Evolutionary conservation across 2,329 filamentous ascomycete species (phyloP), one percentile per base, ranked within the genome.

Genomic region (Claviceps sp.): DNA sequence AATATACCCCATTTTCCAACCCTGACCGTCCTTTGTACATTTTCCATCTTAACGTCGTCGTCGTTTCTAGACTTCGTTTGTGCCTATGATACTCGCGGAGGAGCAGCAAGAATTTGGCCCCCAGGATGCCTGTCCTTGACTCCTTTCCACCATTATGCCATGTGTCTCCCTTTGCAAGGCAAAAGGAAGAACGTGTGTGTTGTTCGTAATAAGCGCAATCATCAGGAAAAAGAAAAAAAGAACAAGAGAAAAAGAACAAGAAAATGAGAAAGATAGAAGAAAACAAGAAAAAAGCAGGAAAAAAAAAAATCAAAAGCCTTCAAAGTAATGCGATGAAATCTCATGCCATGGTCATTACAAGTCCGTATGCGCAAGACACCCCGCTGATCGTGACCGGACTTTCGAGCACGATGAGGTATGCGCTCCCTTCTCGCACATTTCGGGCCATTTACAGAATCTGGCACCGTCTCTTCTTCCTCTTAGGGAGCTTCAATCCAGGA

Each of bases 391-490:
- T 34, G 26, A 16, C 37, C 45, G 29, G 16, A 51, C 20, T 47
- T n/a, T 47, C 37, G 29, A 39, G 40, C 26, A 29, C 29, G 23
- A 29, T n/a, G 44, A 49, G 49, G 50, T 13, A 36, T 29, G 49
- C 1, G 36, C 13, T 36, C 20, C 16, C 16, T 23, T 42, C 13
- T 23, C 3, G 4, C 14, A 13, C 6, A 13, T 44, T 23, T 44
- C 8, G 43, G 39, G 14, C 29, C 50, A 38, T 66, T 79, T 75
- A 94, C 64, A 94, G 75, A 68, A 91, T 80, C 66, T 78, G 80
- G 75, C 88, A 94, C 68, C 78, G 86, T 73, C 84, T 83, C 79
- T 86, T 89, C 82, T 88, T 93, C 74, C 84, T 84, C 76, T 83
- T 88, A 71, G 74, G 65, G 58, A 66, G 64, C 53, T 71, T 71